Evolutionary conservation across 2,329 filamentous ascomycete genomes (phyloP).

Genomic region (Colletotrichum melonis): DNA sequence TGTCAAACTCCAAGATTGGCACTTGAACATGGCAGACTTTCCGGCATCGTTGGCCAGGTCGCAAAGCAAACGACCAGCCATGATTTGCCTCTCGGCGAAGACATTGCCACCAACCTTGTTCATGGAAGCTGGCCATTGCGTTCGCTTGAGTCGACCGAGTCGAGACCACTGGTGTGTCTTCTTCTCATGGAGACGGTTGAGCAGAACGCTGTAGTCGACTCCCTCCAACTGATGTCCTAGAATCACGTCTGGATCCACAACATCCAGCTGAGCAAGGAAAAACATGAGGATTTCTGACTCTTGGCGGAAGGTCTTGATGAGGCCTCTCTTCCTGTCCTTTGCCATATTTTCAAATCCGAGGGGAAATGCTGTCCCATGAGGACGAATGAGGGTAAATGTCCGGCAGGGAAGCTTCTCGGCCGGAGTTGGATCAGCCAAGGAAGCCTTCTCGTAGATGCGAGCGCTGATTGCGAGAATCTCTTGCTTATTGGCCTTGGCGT

Average conservation of each 20-base stretch:
- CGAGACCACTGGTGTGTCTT: slow-evolving; percentile 96
- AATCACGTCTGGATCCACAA: slow-evolving; percentile 91
- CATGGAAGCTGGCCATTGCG: slow-evolving; percentile 88
- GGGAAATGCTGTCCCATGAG: slow-evolving; percentile 77
- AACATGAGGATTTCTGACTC: slow-evolving; percentile 88
- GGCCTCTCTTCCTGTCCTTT: slow-evolving; percentile 77
- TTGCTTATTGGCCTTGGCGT: slow-evolving; percentile 93
- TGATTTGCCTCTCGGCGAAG: slow-evolving; percentile 90
- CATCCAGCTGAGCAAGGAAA: slow-evolving; percentile 89
- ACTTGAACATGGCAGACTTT: slow-evolving; percentile 96
- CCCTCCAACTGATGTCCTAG: slow-evolving; percentile 97
- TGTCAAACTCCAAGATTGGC: slow-evolving; percentile 96
- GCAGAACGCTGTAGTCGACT: slow-evolving; percentile 91
- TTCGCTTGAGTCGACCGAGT: slow-evolving; percentile 85
- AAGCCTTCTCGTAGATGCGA: slow-evolving; percentile 91
- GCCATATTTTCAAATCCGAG: slow-evolving; percentile 86
- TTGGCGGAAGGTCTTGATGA: slow-evolving; percentile 83
- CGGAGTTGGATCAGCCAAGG: slow-evolving; percentile 86
- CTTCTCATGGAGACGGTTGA: slow-evolving; percentile 88
- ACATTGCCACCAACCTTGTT: slow-evolving; percentile 89
- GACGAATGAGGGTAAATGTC: slow-evolving; percentile 92
- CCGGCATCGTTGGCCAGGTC: slow-evolving; percentile 96
- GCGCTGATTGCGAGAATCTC: slow-evolving; percentile 94
- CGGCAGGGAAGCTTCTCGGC: slow-evolving; percentile 90
- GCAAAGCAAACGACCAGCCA: slow-evolving; percentile 89